phyloP scores from a whole-genome alignment of 139 green algal species.

The Nannochloris sp. region DNA sequence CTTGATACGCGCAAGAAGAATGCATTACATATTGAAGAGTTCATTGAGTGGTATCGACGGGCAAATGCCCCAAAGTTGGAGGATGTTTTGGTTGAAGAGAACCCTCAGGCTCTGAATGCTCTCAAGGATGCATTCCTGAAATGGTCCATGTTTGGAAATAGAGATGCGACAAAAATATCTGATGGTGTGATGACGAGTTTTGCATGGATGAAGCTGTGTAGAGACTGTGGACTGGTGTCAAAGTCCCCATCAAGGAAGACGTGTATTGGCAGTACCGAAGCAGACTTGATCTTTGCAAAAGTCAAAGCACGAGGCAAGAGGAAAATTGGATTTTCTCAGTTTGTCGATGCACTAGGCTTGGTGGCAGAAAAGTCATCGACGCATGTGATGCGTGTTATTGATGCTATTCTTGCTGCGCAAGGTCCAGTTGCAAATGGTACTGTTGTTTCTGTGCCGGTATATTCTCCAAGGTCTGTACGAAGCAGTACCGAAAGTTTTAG shows the following conservation, averaged over 20 bases:
- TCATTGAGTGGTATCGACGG: neutral
- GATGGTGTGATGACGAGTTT: neutral
- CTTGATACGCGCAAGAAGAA: neutral
- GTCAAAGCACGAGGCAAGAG: neutral
- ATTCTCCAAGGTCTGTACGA: neutral
- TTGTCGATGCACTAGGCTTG: neutral
- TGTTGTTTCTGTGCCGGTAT: neutral
- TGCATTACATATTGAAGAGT: neutral
- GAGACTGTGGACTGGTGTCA: conserved; percentile 1
- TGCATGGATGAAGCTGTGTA: conserved; percentile 3
- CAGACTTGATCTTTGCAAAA: conserved; percentile 11
- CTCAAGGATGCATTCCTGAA: neutral
- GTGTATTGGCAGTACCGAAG: neutral
- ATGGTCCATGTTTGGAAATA: conserved; percentile 5
- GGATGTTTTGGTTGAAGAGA: neutral
- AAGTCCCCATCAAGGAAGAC: neutral
- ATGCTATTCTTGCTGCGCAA: neutral
- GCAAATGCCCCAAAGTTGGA: conserved; percentile 6
- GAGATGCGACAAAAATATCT: neutral
- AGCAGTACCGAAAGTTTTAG: no score
- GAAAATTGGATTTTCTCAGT: conserved; percentile 5
- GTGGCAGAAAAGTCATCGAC: neutral
- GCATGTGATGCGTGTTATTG: conserved; percentile 1
- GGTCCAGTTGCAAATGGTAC: conserved; percentile 3
- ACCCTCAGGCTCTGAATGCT: neutral